Conservation (phyloP, 345 rosid genomes). For the Pseudoturritis turrita region DNA sequence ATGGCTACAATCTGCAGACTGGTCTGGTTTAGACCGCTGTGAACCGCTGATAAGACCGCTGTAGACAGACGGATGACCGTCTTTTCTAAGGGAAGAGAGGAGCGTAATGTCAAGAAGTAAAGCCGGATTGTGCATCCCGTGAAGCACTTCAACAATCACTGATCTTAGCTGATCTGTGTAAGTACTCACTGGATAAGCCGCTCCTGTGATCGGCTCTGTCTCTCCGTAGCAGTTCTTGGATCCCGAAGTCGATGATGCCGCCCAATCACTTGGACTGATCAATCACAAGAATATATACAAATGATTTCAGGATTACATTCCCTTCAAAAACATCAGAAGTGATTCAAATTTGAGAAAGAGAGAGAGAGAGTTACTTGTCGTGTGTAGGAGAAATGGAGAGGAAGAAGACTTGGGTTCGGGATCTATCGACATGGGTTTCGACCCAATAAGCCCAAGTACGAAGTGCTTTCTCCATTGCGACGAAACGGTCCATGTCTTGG, state of each 20-base stretch:
- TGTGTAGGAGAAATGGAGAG: constrained; percentile 92
- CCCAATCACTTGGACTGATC: constrained; percentile 81
- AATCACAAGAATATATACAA: background rate
- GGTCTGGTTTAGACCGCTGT: constrained; percentile 61
- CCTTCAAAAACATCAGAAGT: background rate
- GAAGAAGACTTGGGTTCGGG: constrained; percentile 63
- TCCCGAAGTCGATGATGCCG: constrained; percentile 34
- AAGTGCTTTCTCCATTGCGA: constrained; percentile 79
- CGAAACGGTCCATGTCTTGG: constrained; percentile 84
- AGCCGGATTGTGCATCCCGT: constrained; percentile 57
- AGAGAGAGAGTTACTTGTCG: constrained; percentile 52
- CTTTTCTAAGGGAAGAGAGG: constrained; percentile 86
- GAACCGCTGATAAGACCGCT: constrained; percentile 65
- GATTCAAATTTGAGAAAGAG: background rate
- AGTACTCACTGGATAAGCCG: constrained; percentile 50
- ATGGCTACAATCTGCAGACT: constrained; percentile 96
- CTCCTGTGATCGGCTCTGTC: constrained; percentile 52
- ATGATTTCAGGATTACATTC: background rate
- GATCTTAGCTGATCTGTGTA: constrained; percentile 71
- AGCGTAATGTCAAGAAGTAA: constrained; percentile 76
- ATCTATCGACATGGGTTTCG: constrained; percentile 55
- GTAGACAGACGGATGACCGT: constrained; percentile 91
- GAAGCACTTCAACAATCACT: constrained; percentile 57
- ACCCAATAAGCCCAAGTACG: constrained; percentile 92
- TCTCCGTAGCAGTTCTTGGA: constrained; percentile 83